Percentiles rank a stretch among this genome's conserved stretches.
phyloP scores from a whole-genome alignment of 1,284 basidiomycete genomes.

The Leccinum laetum region DNA sequence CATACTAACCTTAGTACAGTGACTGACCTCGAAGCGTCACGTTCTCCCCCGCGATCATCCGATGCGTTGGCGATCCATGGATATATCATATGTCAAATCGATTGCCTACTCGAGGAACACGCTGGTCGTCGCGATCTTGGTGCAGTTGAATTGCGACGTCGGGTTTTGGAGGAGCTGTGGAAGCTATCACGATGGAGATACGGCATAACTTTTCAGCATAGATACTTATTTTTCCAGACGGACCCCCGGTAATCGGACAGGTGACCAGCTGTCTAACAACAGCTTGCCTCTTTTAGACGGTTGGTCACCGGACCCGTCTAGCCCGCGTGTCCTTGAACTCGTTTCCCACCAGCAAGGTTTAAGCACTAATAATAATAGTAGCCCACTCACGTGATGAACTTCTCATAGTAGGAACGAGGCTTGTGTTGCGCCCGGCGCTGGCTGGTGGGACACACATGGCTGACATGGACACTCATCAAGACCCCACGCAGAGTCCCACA shows the following conservation, averaged over 20 bases:
- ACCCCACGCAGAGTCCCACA: background rate
- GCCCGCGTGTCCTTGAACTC: background rate
- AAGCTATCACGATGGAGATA: slow-evolving; percentile 14
- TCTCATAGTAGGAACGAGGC: background rate
- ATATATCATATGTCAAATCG: slow-evolving; percentile 63
- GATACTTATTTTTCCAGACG: background rate
- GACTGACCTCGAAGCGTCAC: slow-evolving; percentile 54
- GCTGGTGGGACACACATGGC: background rate
- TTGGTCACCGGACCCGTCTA: no score
- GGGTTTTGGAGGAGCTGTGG: slow-evolving; percentile 34
- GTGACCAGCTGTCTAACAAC: no score
- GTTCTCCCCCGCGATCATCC: slow-evolving; percentile 56
- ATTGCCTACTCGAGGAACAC: slow-evolving; percentile 82
- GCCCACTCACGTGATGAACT: background rate
- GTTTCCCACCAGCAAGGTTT: background rate
- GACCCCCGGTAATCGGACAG: background rate
- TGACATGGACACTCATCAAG: background rate
- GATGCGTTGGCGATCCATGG: slow-evolving; percentile 75
- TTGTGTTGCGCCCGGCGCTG: background rate
- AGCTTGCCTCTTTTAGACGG: no score
- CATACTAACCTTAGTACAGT: slow-evolving; percentile 41
- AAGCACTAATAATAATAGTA: no score
- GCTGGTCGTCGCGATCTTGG: slow-evolving; percentile 65
- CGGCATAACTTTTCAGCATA: background rate
- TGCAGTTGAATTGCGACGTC: slow-evolving; percentile 82